Percentiles rank a stretch among this genome's conserved stretches.
Conservation (phyloP, 2,329 filamentous ascomycete species). For the Mycosphaerella sp. region DNA sequence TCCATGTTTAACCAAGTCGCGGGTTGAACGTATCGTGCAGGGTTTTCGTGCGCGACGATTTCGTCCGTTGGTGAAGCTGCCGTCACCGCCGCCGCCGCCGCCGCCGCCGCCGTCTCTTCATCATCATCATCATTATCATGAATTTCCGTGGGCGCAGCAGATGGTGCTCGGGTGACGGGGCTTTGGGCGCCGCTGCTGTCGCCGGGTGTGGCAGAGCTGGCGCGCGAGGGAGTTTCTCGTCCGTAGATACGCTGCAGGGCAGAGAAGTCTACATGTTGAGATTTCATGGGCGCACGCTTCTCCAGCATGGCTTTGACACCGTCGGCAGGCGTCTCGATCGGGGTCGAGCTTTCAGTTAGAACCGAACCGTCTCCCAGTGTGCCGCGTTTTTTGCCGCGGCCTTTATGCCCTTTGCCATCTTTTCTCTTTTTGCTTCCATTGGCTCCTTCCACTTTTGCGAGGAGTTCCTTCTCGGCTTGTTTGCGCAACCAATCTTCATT, state of each 20-base stretch:
- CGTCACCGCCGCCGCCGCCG: too few species aligned
- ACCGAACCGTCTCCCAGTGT: constrained; percentile 40
- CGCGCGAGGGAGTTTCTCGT: constrained; percentile 16
- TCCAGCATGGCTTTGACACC: constrained; percentile 42
- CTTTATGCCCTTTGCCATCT: constrained; percentile 33
- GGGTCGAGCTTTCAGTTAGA: constrained; percentile 38
- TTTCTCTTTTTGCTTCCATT: constrained; percentile 33
- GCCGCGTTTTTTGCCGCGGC: constrained; percentile 41
- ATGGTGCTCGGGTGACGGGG: constrained; percentile 5
- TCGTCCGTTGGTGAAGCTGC: not conserved
- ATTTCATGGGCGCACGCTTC: constrained; percentile 38
- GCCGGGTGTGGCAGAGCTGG: constrained; percentile 15
- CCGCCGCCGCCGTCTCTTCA: too few species aligned
- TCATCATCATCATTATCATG: constrained; percentile 7
- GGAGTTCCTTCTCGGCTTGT: constrained; percentile 76
- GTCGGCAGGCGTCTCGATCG: constrained; percentile 40
- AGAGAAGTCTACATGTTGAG: constrained; percentile 44
- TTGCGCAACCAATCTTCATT: constrained; percentile 90
- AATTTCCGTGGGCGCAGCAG: constrained; percentile 7
- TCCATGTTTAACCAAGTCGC: constrained; percentile 9
- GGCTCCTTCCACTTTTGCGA: constrained; percentile 57
- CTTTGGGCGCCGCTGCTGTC: constrained; percentile 9
- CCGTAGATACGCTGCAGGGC: constrained; percentile 39
- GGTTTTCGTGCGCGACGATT: constrained; percentile 1
- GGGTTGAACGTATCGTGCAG: constrained; percentile 11